Evolutionary conservation across 768 basidiomycete species (phyloP), one percentile per base, ranked within the genome.

Genomic region (Calocybe cyanea): DNA sequence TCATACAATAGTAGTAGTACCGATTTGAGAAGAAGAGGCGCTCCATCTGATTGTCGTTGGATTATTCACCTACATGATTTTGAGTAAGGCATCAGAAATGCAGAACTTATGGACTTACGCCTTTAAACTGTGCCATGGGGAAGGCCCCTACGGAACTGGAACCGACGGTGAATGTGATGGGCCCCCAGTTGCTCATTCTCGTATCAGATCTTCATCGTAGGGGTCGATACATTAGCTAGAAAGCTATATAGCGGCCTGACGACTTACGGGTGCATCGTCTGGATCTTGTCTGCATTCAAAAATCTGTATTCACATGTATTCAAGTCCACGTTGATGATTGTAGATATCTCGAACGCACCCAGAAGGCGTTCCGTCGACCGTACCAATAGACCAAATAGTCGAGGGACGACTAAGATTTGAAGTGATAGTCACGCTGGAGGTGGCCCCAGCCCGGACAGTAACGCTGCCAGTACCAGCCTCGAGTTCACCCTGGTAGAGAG

Each of bases 61-160:
- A 51, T 66, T 68, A 48, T 72, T 73, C 23, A 73, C 69, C 63
- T 69, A 38, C 8, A 28, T 43, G 4, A 18, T 3, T 18, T 41
- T 36, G 24, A 17, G 8, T 38, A 19, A 47, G 37, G 19, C 41
- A 38, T 18, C 13, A 25, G 24, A 18, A 11, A 13, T 20, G 6
- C 13, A 20, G 38, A 3, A 19, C 10, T 32, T 30, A 19, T 13
- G 9, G 41, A 34, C 62, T 40, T 46, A 69, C 69, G 3, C 41
- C 60, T 54, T 69, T 69, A 60, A 73, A 76, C 47, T 70, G 68
- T n/a, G 73, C 73, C 74, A 77, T 75, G 1, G 75, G 75, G 64
- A 72, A 75, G n/a, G 64, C 60, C 13, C 62, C 57, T 1, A 54
- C 61, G 21, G 68, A 63, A 49, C 62, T 65, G 19, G 65, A 67